These are phyloP conservation scores for Laguncularia racemosa DNA, from an alignment of 345 rosid species.

Conservation along the genomic window DNA sequence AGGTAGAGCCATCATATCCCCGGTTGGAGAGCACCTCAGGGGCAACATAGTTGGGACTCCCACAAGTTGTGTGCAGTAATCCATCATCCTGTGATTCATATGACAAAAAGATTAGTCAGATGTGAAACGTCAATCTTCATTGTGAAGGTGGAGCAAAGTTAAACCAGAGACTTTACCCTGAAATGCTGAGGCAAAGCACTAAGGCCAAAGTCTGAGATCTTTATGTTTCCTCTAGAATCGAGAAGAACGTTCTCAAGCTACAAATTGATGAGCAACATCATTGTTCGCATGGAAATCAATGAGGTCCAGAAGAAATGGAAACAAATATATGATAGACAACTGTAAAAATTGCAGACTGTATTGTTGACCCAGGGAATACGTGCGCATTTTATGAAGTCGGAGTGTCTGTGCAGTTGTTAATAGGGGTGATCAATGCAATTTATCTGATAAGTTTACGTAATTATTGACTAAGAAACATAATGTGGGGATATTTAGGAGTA, in stretches of 20 bases:
- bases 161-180: constrained; percentile 39
- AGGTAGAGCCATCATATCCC: constrained; percentile 87
- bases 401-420: no score
- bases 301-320: neutral
- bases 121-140: constrained; percentile 1
- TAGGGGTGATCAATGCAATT: neutral
- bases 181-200: constrained; percentile 93
- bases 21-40: constrained; percentile 84
- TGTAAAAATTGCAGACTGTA: no score
- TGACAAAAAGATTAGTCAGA: neutral
- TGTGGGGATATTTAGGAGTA: neutral
- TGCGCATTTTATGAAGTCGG: no score
- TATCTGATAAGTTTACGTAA: neutral
- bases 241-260: constrained; percentile 91
- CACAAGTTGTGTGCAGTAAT: constrained; percentile 88
- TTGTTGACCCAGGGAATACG: no score
- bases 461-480: neutral
- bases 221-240: constrained; percentile 70
- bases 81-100: constrained; percentile 62
- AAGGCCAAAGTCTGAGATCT: constrained; percentile 94
- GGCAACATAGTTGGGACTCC: constrained; percentile 98
- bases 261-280: constrained; percentile 5
- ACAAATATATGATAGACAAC: no score
- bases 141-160: neutral
- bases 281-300: neutral